phyloP scores from a whole-genome alignment of 768 basidiomycete genomes.

The Podaxis pistillaris region DNA sequence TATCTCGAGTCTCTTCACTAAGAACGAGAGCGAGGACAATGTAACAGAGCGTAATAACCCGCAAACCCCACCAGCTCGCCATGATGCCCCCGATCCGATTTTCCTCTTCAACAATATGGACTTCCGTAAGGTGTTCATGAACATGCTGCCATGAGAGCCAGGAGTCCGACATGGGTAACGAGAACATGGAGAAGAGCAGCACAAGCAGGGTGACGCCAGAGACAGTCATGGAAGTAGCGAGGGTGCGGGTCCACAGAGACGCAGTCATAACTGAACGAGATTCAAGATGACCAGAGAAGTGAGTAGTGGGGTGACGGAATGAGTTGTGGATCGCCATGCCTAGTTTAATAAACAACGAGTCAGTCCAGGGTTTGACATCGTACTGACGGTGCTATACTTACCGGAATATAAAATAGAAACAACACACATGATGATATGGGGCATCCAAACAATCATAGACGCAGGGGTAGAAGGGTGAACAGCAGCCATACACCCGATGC shows the following conservation, averaged over 20 bases:
- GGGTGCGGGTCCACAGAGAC: slow-evolving; percentile 54
- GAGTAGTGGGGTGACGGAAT: slow-evolving; percentile 21
- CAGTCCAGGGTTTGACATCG: background rate
- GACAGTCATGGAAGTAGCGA: slow-evolving; percentile 46
- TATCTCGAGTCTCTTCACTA: slow-evolving; percentile 39
- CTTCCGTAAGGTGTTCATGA: slow-evolving; percentile 38
- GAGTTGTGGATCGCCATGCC: slow-evolving; percentile 35
- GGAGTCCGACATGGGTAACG: slow-evolving; percentile 27
- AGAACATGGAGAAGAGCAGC: slow-evolving; percentile 36
- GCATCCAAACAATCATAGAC: slow-evolving; percentile 43
- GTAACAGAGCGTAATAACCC: slow-evolving; percentile 36
- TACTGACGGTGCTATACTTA: slow-evolving; percentile 16
- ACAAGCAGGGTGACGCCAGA: slow-evolving; percentile 41
- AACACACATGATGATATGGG: slow-evolving; percentile 41
- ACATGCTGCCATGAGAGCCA: slow-evolving; percentile 48
- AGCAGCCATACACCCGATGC: slow-evolving; percentile 53
- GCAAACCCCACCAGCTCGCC: slow-evolving; percentile 40
- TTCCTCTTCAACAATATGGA: slow-evolving; percentile 30
- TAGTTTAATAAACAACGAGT: slow-evolving; percentile 14
- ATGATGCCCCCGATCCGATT: slow-evolving; percentile 27
- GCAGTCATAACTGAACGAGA: slow-evolving; percentile 40
- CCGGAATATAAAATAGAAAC: slow-evolving; percentile 41
- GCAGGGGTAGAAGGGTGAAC: slow-evolving; percentile 42
- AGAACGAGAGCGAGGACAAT: slow-evolving; percentile 33
- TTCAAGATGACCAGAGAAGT: slow-evolving; percentile 35